Base-by-base conservation (phyloP, 306 rosid species). In the Astragalus membranaceus region DNA sequence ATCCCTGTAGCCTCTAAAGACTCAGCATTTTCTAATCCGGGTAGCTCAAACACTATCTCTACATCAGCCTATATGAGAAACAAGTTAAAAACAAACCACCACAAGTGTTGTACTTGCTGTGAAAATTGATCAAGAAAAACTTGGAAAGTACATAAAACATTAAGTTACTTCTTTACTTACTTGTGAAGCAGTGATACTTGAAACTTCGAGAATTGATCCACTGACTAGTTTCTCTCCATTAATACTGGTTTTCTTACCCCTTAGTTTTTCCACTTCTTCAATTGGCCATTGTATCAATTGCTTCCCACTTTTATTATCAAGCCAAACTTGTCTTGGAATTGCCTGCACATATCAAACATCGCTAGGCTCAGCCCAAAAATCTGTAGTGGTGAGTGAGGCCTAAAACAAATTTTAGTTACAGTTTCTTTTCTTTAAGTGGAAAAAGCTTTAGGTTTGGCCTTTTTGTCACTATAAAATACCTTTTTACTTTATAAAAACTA, bases 201-300 rank as follows among this genome's bases (percentile, higher is more conserved):
- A 71, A 65, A 87, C 75, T 78, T 85, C 76, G 41, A 80, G 37
- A 17, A 47, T 41, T 11, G 82, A 74, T 61, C 84, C 84, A 72
- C 80, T 69, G 1, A 1, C 10, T 13, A 87, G 78, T 46, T 73
- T 69, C 78, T 65, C 73, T 14, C 65, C 74, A 3, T 41, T 17
- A 4, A 85, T 74, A 50, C 53, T 69, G 39, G 80, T 67, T 53
- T 73, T 41, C 43, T 73, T 41, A 33, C 57, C 33, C 23, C 86
- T 78, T 35, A 85, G 77, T 63, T 85, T 55, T 62, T 82, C 69
- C 12, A 85, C 63, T 64, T 85, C 88, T 69, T 80, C 75, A 35
- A 87, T 68, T 17, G 89, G 92, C 85, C 89, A 85, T 51, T 78
- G 86, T 10, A 85, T 47, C 65, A 87, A 78, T 78, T 49, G 80